phyloP scores from a whole-genome alignment of 306 rosid genomes.

The Luffa acutangula region DNA sequence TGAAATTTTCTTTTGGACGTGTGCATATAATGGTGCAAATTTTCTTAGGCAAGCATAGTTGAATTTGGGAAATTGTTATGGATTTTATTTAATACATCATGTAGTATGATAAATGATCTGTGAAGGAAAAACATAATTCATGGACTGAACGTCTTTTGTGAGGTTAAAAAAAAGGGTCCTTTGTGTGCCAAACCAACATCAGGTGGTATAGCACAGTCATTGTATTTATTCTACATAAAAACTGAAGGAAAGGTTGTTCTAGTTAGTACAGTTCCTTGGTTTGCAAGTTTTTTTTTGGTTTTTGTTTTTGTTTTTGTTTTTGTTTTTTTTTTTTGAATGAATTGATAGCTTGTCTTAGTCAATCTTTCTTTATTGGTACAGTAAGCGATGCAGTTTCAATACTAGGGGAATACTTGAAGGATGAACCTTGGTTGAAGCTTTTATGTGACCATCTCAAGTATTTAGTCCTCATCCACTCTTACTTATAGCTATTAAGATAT shows the following conservation, averaged over 20 bases:
- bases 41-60: background rate
- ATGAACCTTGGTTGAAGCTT: conserved; percentile 75
- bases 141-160: background rate
- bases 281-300: background rate
- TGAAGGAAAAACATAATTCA: background rate
- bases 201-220: background rate
- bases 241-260: background rate
- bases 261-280: background rate
- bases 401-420: conserved; percentile 75
- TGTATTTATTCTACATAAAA: background rate
- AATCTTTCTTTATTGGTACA: conserved; percentile 34
- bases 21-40: background rate
- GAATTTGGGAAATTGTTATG: background rate
- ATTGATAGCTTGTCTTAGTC: conserved; percentile 3
- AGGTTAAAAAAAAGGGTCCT: background rate
- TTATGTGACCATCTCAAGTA: conserved; percentile 69
- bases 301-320: background rate
- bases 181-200: background rate
- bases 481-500: background rate
- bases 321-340: background rate
- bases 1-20: background rate
- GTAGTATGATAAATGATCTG: background rate
- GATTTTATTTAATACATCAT: background rate
- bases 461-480: conserved; percentile 8
- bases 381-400: conserved; percentile 80